Conservation (phyloP, 192 early-diverging fungal genomes). For the Coemansia sp. region DNA sequence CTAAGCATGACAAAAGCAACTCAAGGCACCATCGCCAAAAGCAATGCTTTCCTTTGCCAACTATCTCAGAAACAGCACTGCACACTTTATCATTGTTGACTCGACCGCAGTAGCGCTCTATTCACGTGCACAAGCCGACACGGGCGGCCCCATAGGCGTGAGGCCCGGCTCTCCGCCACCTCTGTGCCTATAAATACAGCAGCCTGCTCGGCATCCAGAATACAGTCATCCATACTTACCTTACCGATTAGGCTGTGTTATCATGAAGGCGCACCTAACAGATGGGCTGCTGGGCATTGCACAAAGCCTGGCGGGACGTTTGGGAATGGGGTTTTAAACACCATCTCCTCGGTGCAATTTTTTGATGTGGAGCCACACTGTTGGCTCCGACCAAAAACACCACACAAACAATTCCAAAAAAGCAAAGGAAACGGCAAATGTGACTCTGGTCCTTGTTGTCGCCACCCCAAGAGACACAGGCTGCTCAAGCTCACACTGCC, state of each 20-base stretch:
- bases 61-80: too few relatives aligned
- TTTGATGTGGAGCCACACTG: slow-evolving; percentile 43
- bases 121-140: neutral
- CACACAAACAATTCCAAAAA: slow-evolving; percentile 6
- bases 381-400: slow-evolving; percentile 31
- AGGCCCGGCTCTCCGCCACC: neutral
- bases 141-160: neutral
- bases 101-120: neutral
- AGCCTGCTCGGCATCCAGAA: slow-evolving; percentile 4
- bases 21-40: neutral
- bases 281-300: slow-evolving; percentile 40
- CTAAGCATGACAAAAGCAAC: too few relatives aligned
- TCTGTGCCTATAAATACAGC: slow-evolving; percentile 12
- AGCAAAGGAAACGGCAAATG: too few relatives aligned
- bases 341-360: slow-evolving; percentile 37
- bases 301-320: slow-evolving; percentile 34
- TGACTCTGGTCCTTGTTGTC: too few relatives aligned
- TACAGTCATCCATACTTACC: slow-evolving; percentile 34
- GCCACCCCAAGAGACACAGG: too few relatives aligned
- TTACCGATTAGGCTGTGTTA: slow-evolving; percentile 21
- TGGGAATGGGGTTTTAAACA: slow-evolving; percentile 37
- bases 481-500: too few relatives aligned
- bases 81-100: neutral
- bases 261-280: slow-evolving; percentile 30
- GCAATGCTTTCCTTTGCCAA: neutral